Evolutionary conservation across 208 protist genomes (phyloP).

Genomic region (Leishmania arabica): DNA sequence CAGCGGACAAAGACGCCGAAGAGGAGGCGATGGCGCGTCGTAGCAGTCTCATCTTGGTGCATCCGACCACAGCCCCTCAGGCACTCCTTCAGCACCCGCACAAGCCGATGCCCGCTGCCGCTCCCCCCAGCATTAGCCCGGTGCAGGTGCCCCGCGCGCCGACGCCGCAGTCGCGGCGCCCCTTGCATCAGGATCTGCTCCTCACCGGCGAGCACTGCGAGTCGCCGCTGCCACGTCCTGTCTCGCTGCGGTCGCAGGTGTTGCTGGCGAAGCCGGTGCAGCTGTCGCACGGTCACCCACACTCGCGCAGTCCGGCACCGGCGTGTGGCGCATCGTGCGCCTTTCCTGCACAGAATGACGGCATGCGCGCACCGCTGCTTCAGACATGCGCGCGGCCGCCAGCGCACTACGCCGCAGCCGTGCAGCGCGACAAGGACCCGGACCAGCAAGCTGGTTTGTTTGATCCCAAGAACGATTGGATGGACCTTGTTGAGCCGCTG

Average conservation of each 20-base stretch:
- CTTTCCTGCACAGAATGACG: background rate
- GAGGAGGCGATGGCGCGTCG: conserved; percentile 10
- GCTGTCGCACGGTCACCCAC: background rate
- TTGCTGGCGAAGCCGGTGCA: background rate
- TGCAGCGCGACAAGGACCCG: background rate
- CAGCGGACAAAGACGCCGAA: background rate
- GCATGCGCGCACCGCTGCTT: too few relatives aligned
- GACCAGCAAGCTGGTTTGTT: conserved; percentile 17
- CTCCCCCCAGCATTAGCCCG: conserved; percentile 15
- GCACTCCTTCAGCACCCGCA: conserved; percentile 47
- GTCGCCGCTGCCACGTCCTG: conserved; percentile 65
- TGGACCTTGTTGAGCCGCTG: conserved; percentile 36
- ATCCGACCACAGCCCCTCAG: conserved; percentile 4
- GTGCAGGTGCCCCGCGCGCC: conserved; percentile 33
- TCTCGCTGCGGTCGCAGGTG: conserved; percentile 65
- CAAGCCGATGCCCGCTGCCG: conserved; percentile 18
- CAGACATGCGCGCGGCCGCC: background rate
- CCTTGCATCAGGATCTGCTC: background rate
- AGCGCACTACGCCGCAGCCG: background rate
- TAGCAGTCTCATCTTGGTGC: conserved; percentile 42
- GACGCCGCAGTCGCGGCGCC: conserved; percentile 11
- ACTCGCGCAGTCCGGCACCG: background rate
- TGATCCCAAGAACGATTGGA: conserved; percentile 34
- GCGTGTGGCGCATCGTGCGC: too few relatives aligned
- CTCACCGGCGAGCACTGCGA: background rate